Evolutionary conservation across 371 early-diverging fungal genomes (phyloP).

Genomic region (Lichtheimia ramosa): DNA sequence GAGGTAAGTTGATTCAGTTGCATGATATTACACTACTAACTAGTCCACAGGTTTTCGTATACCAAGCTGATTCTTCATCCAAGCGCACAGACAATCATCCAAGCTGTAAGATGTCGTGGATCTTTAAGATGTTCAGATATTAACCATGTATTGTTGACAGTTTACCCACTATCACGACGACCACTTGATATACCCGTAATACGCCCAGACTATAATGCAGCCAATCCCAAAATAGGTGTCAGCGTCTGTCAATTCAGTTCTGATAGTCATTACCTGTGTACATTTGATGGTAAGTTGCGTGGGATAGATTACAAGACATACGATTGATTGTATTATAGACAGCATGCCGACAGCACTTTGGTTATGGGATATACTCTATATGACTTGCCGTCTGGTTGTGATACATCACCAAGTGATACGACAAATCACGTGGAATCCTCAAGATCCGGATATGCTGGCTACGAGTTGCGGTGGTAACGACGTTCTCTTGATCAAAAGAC

Average conservation of each 20-base stretch:
- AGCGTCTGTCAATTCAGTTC: slow-evolving; percentile 59
- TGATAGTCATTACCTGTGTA: slow-evolving; percentile 53
- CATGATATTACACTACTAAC: not conserved
- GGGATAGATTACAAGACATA: not conserved
- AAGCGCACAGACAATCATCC: slow-evolving; percentile 6
- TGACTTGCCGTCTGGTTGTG: slow-evolving; percentile 46
- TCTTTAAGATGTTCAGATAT: not conserved
- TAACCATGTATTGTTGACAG: not conserved
- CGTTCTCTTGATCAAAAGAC: slow-evolving; percentile 40
- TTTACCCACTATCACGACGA: slow-evolving; percentile 23
- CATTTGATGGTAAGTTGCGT: slow-evolving; percentile 38
- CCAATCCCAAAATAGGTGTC: slow-evolving; percentile 62
- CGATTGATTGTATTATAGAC: slow-evolving; percentile 39
- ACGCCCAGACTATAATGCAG: slow-evolving; percentile 58
- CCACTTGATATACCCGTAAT: slow-evolving; percentile 43
- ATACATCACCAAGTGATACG: slow-evolving; percentile 49
- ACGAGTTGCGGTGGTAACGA: slow-evolving; percentile 51
- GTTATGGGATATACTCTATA: slow-evolving; percentile 56
- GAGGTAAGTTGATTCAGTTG: not conserved
- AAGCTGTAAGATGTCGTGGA: not conserved
- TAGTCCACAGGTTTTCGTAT: not conserved
- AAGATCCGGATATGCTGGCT: slow-evolving; percentile 39
- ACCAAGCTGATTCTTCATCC: not conserved
- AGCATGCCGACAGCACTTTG: slow-evolving; percentile 64
- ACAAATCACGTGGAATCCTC: slow-evolving; percentile 61